Conservation (phyloP, 164 flowering plant species). For the Nymphaea colorata region DNA sequence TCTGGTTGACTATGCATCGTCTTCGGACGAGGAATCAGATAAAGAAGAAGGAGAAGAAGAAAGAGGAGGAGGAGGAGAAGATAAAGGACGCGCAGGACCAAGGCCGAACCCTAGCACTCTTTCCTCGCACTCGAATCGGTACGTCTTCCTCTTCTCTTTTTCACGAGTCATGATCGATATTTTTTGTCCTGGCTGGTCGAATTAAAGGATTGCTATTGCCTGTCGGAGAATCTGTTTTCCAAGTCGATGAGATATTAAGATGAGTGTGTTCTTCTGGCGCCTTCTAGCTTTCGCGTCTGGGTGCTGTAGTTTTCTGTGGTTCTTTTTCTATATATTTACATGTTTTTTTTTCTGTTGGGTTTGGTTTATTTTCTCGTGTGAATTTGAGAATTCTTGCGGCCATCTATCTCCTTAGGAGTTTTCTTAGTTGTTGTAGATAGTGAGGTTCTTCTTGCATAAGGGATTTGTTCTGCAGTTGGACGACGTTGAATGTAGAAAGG, state of each 20-base stretch:
- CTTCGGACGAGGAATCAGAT: conserved; percentile 29
- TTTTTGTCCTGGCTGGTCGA: neutral
- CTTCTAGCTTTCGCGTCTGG: neutral
- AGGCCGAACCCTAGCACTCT: conserved; percentile 2
- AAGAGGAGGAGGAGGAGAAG: conserved; percentile 3
- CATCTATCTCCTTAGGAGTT: too few species aligned
- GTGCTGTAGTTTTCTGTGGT: neutral
- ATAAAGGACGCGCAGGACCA: neutral
- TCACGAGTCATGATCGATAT: neutral
- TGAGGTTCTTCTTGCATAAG: too few species aligned
- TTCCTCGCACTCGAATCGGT: conserved; percentile 15
- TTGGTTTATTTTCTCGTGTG: too few species aligned
- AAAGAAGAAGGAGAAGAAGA: conserved; percentile 11
- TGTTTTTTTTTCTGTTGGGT: too few species aligned
- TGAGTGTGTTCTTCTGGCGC: neutral
- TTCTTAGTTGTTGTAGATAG: too few species aligned
- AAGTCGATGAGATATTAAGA: too few species aligned
- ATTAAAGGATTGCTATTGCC: neutral
- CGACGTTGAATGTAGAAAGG: too few species aligned
- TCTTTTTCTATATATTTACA: too few species aligned
- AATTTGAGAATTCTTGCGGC: too few species aligned
- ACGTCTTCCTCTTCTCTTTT: conserved; percentile 2
- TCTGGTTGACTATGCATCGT: conserved; percentile 57
- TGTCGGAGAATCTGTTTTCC: neutral
- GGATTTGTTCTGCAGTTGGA: too few species aligned